phyloP scores from a whole-genome alignment of 2,329 filamentous ascomycete genomes.

The Verticillium dahliae region DNA sequence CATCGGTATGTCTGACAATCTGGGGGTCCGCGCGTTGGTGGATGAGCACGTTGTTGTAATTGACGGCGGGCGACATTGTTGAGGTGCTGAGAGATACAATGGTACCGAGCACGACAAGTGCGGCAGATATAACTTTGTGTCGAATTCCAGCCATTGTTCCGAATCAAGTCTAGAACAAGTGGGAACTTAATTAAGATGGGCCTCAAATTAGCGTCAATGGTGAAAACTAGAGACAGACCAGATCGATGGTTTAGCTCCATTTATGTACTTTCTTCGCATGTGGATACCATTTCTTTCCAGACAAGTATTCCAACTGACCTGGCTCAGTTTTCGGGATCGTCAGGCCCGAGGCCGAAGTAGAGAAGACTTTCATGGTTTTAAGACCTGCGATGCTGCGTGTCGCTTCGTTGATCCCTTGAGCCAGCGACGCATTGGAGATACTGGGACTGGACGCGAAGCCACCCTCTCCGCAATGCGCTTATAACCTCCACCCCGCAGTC shows the following conservation, averaged over 20 bases:
- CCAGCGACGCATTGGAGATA: too few species aligned
- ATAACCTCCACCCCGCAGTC: too few species aligned
- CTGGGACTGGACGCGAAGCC: too few species aligned
- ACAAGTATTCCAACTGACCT: neutral
- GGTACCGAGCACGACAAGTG: neutral
- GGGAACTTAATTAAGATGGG: neutral
- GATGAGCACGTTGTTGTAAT: conserved; percentile 20
- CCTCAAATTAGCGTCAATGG: neutral
- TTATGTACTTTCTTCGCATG: neutral
- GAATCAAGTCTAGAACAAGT: neutral
- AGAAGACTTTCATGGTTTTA: neutral
- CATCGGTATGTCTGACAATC: conserved; percentile 19
- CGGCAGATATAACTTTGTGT: neutral
- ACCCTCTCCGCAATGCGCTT: too few species aligned
- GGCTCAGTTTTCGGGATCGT: neutral
- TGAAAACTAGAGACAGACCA: too few species aligned
- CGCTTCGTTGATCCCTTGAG: too few species aligned
- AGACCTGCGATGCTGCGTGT: too few species aligned
- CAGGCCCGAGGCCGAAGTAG: neutral
- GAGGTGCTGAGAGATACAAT: neutral
- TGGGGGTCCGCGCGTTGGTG: conserved; percentile 21
- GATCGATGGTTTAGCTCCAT: neutral
- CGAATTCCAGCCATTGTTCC: neutral
- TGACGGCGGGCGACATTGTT: conserved; percentile 13
- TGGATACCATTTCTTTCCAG: neutral